Evolutionary conservation across 2,329 filamentous ascomycete species (phyloP).

Genomic region (Alternaria atra): DNA sequence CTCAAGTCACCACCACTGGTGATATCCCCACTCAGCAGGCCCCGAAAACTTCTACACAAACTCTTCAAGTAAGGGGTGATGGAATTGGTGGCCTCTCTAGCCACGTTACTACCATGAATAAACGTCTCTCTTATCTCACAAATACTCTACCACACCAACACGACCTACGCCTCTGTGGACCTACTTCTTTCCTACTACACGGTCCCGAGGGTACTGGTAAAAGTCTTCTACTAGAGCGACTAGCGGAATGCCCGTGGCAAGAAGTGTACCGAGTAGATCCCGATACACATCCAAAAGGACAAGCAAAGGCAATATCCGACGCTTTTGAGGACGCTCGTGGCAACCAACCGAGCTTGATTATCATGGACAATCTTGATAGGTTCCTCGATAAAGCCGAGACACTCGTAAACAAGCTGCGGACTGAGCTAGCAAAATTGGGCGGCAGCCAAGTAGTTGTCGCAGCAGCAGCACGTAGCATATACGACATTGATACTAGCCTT

Average conservation of each 20-base stretch:
- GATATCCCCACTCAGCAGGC: constrained; percentile 14
- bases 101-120: constrained; percentile 73
- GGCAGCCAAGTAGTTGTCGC: constrained; percentile 73
- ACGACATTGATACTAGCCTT: constrained; percentile 75
- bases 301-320: constrained; percentile 67
- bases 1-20: constrained; percentile 32
- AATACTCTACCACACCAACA: constrained; percentile 21
- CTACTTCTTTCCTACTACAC: constrained; percentile 74
- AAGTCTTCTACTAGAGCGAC: constrained; percentile 73
- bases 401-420: constrained; percentile 32
- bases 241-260: constrained; percentile 74
- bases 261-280: constrained; percentile 70
- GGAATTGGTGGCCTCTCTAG: constrained; percentile 73
- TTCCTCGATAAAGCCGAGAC: constrained; percentile 56
- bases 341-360: constrained; percentile 76
- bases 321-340: constrained; percentile 74
- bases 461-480: constrained; percentile 76
- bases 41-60: constrained; percentile 16
- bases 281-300: constrained; percentile 54
- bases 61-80: constrained; percentile 48
- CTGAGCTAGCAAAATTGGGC: constrained; percentile 61
- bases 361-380: constrained; percentile 80
- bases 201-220: constrained; percentile 89
- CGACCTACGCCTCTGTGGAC: constrained; percentile 44
- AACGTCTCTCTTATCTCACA: constrained; percentile 61